Base-by-base conservation (phyloP, 2,329 filamentous ascomycete genomes). In the Hymenoscyphus albidus region DNA sequence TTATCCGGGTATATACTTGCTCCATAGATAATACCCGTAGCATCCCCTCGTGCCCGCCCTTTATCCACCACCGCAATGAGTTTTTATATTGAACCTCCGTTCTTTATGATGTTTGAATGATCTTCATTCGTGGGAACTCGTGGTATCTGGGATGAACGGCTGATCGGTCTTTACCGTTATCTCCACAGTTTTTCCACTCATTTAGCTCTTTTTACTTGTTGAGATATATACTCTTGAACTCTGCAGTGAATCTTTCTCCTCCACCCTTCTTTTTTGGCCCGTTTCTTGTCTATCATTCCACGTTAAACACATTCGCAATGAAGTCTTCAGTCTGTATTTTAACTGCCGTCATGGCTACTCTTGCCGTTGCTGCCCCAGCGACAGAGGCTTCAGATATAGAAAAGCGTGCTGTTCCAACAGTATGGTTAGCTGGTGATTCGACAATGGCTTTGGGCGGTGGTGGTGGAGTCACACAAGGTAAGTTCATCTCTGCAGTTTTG, bases 341-440 rank as follows among this genome's bases (percentile, higher is more conserved):
- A 27, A 61, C 59, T 32, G 67, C 74, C 55, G 67, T 68, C 16
- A 70, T 74, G 51, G 68, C 70, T 10, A 51, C 65, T 31, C 35
- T 68, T 31, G 68, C 65, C 7, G 39, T 65, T 35, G 70, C 70
- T 64, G 68, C 67, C 57, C 66, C 67, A 38, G 62, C 62, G 12
- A 62, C 65, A 3, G 61, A 66, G 13, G 38, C 63, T 12, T 10
- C 35, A 35, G 35, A 51, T 27, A 2, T 22, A 10, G 63, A 66
- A 44, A 67, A 66, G 56, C 60, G 68, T 61, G 65, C 65, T 16
- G 67, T 61, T 9, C 71, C 72, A 12, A 85, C 80, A 0, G 76
- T 86, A 22, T 85, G 84, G 69, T 77, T 87, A 44, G 83, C 82
- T 9, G 86, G 86, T 40, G 86, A 88, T 72, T 86, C 83, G 16